A percentile compares a stretch with the other conserved stretches of the same genome.
Conservation (phyloP, 2,329 filamentous ascomycete species). For the Coniochaeta sp. region DNA sequence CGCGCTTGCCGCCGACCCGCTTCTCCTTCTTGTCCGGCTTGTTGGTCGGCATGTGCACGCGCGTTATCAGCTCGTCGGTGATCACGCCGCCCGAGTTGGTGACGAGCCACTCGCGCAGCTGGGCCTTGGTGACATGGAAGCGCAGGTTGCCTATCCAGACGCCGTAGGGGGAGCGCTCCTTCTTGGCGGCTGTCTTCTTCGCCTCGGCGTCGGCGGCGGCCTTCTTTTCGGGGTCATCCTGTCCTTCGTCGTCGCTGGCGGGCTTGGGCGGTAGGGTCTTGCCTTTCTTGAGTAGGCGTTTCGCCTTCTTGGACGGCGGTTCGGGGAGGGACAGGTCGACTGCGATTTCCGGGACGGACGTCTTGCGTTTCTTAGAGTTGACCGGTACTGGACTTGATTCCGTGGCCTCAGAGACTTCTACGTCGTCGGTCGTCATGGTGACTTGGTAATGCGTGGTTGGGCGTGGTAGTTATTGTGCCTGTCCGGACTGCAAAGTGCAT, state of each 20-base stretch:
- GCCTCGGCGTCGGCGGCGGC: conserved; percentile 26
- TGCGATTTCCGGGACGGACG: conserved; percentile 66
- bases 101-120: conserved; percentile 74
- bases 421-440: background rate
- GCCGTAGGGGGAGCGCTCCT: conserved; percentile 68
- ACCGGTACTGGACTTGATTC: background rate
- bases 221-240: conserved; percentile 19
- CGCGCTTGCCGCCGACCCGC: conserved; percentile 12
- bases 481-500: background rate
- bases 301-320: conserved; percentile 88
- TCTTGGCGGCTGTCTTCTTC: conserved; percentile 26
- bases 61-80: conserved; percentile 65
- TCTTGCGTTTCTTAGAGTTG: conserved; percentile 63
- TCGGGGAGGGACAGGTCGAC: conserved; percentile 87
- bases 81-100: conserved; percentile 61
- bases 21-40: conserved; percentile 27
- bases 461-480: too few species aligned
- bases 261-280: conserved; percentile 46
- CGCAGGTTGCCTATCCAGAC: conserved; percentile 95
- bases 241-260: conserved; percentile 31
- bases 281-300: conserved; percentile 82
- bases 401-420: background rate
- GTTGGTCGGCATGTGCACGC: conserved; percentile 69
- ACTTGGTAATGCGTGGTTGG: background rate
- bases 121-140: conserved; percentile 69